phyloP scores from a whole-genome alignment of 257 asterid species.

The Przewalskia tangutica region DNA sequence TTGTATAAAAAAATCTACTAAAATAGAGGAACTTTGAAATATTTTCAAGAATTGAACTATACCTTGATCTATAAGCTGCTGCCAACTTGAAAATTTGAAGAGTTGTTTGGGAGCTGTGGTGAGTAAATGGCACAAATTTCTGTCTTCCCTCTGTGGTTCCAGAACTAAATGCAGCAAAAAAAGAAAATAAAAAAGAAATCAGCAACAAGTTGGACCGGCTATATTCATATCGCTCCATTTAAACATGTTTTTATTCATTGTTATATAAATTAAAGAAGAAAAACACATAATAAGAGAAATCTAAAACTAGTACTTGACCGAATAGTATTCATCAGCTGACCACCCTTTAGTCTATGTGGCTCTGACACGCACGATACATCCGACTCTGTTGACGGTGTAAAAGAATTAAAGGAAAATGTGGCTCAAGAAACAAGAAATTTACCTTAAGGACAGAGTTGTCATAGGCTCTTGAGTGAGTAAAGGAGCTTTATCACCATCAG shows the following conservation, averaged over 20 bases:
- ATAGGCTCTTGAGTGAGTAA: slow-evolving; percentile 53
- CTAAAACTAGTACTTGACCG: not conserved
- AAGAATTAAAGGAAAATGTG: not conserved
- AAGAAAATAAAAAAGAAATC: not conserved
- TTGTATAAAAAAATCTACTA: not conserved
- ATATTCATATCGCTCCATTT: not conserved
- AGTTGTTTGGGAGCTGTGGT: slow-evolving; percentile 59
- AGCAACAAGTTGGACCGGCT: not conserved
- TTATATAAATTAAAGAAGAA: not conserved
- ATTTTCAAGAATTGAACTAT: not conserved
- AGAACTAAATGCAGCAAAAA: slow-evolving; percentile 29
- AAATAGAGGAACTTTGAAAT: not conserved
- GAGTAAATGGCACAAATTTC: slow-evolving; percentile 60
- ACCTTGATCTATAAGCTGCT: slow-evolving; percentile 90
- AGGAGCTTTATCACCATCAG: slow-evolving; percentile 51
- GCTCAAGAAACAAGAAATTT: not conserved
- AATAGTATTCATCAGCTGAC: no score
- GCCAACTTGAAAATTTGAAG: slow-evolving; percentile 61
- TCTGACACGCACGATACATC: not conserved
- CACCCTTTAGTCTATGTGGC: no score
- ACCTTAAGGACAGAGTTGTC: slow-evolving; percentile 63
- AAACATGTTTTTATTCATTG: not conserved
- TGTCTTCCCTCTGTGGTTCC: slow-evolving; percentile 84
- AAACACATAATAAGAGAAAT: not conserved
- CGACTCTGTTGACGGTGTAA: not conserved